phyloP scores from a whole-genome alignment of 2,329 filamentous ascomycete genomes.

The Xylariaceae sp. region DNA sequence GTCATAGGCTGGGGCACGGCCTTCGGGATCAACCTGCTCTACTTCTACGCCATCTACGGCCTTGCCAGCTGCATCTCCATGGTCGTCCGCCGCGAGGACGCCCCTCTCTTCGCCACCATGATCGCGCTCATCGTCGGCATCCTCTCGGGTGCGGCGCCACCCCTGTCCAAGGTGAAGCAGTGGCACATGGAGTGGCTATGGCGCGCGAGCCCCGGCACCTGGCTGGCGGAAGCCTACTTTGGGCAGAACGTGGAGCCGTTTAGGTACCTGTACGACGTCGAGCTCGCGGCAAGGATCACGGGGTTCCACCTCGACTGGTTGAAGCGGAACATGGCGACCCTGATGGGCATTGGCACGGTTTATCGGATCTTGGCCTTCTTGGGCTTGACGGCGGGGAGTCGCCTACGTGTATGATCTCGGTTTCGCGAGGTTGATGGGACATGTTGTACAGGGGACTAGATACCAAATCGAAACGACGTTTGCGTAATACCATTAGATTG shows the following conservation, averaged over 20 bases:
- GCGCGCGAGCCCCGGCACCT: conserved; percentile 48
- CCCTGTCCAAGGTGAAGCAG: conserved; percentile 39
- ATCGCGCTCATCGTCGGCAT: conserved; percentile 49
- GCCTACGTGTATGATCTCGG: conserved; percentile 23
- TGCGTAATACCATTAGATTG: too few species aligned
- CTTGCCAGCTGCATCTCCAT: conserved; percentile 49
- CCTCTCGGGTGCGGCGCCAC: conserved; percentile 49
- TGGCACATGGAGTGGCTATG: conserved; percentile 56
- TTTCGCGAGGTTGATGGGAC: background rate
- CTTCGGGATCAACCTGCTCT: conserved; percentile 47
- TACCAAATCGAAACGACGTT: too few species aligned
- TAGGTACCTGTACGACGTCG: conserved; percentile 45
- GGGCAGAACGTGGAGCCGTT: conserved; percentile 46
- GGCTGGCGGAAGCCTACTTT: conserved; percentile 54
- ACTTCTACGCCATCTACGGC: conserved; percentile 57
- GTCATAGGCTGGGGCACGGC: conserved; percentile 45
- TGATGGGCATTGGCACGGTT: conserved; percentile 38
- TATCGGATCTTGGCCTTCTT: conserved; percentile 42
- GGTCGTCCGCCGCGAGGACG: conserved; percentile 51
- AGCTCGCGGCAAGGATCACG: conserved; percentile 36
- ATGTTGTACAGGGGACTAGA: too few species aligned
- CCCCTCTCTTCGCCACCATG: conserved; percentile 53
- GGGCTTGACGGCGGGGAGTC: conserved; percentile 31
- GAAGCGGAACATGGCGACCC: conserved; percentile 39
- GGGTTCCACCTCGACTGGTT: conserved; percentile 44